These are phyloP conservation scores for Yamadazyma nakazawae DNA, from an alignment of 805 yeast genomes.

Conservation along the genomic window DNA sequence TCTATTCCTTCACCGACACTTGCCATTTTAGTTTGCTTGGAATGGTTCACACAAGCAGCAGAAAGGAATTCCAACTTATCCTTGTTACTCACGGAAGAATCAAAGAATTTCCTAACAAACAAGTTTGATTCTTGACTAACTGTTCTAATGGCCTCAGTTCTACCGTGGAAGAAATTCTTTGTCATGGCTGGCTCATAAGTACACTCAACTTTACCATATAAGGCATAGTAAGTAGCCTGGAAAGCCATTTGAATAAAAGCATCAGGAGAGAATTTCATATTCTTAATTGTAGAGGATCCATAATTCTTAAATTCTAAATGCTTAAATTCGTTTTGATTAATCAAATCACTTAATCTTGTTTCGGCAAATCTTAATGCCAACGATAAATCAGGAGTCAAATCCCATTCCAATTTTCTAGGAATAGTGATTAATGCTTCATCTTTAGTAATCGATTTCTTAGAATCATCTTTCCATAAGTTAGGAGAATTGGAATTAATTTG, in stretches of 20 bases:
- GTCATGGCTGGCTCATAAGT: slow-evolving; percentile 98
- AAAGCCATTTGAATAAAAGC: slow-evolving; percentile 93
- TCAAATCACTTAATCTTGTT: slow-evolving; percentile 81
- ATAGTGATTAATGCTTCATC: slow-evolving; percentile 47
- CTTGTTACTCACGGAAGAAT: slow-evolving; percentile 51
- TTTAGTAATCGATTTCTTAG: slow-evolving; percentile 25
- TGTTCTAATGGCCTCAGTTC: slow-evolving; percentile 89
- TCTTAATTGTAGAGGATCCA: slow-evolving; percentile 77
- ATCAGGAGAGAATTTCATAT: slow-evolving; percentile 87
- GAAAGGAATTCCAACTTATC: slow-evolving; percentile 60
- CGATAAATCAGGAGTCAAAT: slow-evolving; percentile 68
- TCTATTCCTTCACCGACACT: slow-evolving; percentile 86
- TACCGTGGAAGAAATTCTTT: slow-evolving; percentile 78
- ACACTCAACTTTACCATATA: slow-evolving; percentile 89
- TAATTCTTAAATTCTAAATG: slow-evolving; percentile 68
- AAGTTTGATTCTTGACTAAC: slow-evolving; percentile 77
- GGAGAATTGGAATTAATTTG: slow-evolving; percentile 76
- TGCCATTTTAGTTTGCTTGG: slow-evolving; percentile 63
- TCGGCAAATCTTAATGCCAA: slow-evolving; percentile 86
- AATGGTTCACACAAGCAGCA: slow-evolving; percentile 70
- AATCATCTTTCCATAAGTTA: slow-evolving; percentile 53
- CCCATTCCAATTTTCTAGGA: slow-evolving; percentile 90
- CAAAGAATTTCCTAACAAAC: slow-evolving; percentile 83
- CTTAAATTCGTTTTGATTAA: slow-evolving; percentile 84
- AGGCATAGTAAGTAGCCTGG: slow-evolving; percentile 88